Evolutionary conservation across 192 early-diverging fungal species (phyloP).

Genomic region (Glomus cerebriforme): DNA sequence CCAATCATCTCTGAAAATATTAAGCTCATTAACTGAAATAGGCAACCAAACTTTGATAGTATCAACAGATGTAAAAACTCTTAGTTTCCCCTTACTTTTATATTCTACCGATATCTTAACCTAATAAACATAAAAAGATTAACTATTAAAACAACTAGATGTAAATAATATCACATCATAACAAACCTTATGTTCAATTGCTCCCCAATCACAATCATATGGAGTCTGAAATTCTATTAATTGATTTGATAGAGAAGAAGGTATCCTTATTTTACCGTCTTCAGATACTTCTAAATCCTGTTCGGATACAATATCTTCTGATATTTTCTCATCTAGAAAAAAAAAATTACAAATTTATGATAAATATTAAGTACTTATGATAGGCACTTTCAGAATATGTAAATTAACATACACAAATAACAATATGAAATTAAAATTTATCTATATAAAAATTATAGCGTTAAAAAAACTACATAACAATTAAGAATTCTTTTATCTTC

Average conservation of each 20-base stretch:
- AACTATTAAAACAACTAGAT: neutral
- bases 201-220: conserved; percentile 45
- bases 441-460: neutral
- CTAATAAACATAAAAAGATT: conserved; percentile 36
- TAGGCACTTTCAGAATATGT: neutral
- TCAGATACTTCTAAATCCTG: conserved; percentile 41
- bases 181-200: conserved; percentile 41
- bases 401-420: neutral
- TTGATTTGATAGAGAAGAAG: conserved; percentile 40
- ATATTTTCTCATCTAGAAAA: conserved; percentile 9
- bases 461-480: neutral
- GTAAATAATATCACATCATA: neutral
- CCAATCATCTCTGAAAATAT: conserved; percentile 57
- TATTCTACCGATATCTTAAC: conserved; percentile 50
- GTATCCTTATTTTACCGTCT: conserved; percentile 45
- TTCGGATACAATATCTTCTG: conserved; percentile 22
- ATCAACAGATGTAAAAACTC: conserved; percentile 49
- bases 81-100: conserved; percentile 41
- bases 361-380: neutral
- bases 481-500: neutral
- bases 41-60: conserved; percentile 54
- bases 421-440: neutral
- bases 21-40: conserved; percentile 55
- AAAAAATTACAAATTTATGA: neutral
- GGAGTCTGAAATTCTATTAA: conserved; percentile 46